phyloP scores from a whole-genome alignment of 148 eudicot genomes.

The Rhododendron ferrugineum region DNA sequence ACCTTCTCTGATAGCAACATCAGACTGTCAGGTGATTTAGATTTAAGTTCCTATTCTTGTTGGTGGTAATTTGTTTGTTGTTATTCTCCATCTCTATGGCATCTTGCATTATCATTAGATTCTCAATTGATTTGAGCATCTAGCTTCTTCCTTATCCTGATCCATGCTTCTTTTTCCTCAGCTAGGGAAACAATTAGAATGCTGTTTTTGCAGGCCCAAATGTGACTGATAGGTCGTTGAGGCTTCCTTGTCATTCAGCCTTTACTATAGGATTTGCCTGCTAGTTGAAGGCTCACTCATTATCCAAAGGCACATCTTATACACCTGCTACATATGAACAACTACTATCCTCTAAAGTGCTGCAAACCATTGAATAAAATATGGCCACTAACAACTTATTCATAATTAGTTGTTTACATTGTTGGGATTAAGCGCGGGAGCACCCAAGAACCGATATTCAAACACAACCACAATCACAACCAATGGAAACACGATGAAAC shows the following conservation, averaged over 20 bases:
- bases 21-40: background rate
- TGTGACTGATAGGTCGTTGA: background rate
- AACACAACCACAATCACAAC: background rate
- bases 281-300: background rate
- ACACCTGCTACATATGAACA: background rate
- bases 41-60: background rate
- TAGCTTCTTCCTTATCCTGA: background rate
- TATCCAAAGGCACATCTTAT: background rate
- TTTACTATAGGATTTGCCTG: background rate
- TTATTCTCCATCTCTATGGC: background rate
- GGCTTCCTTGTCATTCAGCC: background rate
- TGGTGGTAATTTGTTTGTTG: background rate
- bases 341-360: background rate
- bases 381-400: background rate
- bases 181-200: background rate
- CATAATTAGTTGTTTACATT: background rate
- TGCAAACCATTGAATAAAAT: background rate
- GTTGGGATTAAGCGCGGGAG: background rate
- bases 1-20: background rate
- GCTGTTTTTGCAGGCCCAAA: background rate
- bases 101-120: background rate
- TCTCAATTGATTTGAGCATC: background rate
- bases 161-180: background rate
- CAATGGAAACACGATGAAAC: background rate
- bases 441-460: background rate